Evolutionary conservation across 495 filamentous ascomycete species (phyloP).

Genomic region (Umbilicaria muhlenbergii): DNA sequence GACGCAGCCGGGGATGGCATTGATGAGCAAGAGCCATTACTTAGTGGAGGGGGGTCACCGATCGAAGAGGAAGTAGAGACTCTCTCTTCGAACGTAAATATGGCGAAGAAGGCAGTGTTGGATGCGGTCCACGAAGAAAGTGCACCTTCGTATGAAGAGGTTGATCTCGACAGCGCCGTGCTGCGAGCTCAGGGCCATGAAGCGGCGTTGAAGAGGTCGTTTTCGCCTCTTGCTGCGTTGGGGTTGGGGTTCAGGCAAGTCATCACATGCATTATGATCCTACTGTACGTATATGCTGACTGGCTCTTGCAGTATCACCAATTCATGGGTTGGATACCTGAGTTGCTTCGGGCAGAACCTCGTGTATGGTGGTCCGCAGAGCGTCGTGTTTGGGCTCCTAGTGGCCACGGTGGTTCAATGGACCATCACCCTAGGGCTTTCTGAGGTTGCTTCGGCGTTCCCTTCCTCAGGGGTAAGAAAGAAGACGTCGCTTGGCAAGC

Average conservation of each 20-base stretch:
- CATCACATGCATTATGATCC: background rate
- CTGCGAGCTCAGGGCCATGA: conserved; percentile 16
- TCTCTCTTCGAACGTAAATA: too few relatives aligned
- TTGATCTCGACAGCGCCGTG: conserved; percentile 11
- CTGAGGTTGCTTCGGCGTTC: conserved; percentile 15
- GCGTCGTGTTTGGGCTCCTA: conserved; percentile 12
- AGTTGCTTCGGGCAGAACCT: conserved; percentile 12
- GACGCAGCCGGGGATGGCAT: too few relatives aligned
- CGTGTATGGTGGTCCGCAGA: conserved; percentile 14
- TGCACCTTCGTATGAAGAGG: too few relatives aligned
- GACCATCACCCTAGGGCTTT: conserved; percentile 15
- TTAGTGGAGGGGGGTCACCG: too few relatives aligned
- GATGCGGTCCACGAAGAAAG: too few relatives aligned
- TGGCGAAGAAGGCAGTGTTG: too few relatives aligned
- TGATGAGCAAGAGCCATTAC: too few relatives aligned
- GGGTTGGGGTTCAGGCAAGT: conserved; percentile 14
- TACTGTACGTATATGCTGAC: background rate
- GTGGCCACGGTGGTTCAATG: conserved; percentile 12
- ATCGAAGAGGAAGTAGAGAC: too few relatives aligned
- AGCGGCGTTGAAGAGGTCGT: conserved; percentile 11
- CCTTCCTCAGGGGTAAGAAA: conserved; percentile 16
- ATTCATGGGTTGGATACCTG: conserved; percentile 15
- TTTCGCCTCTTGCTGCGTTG: conserved; percentile 13
- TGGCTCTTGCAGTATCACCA: conserved; percentile 10
- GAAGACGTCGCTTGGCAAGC: background rate